phyloP scores from a whole-genome alignment of 768 basidiomycete genomes.

The Lyophyllum semitale region DNA sequence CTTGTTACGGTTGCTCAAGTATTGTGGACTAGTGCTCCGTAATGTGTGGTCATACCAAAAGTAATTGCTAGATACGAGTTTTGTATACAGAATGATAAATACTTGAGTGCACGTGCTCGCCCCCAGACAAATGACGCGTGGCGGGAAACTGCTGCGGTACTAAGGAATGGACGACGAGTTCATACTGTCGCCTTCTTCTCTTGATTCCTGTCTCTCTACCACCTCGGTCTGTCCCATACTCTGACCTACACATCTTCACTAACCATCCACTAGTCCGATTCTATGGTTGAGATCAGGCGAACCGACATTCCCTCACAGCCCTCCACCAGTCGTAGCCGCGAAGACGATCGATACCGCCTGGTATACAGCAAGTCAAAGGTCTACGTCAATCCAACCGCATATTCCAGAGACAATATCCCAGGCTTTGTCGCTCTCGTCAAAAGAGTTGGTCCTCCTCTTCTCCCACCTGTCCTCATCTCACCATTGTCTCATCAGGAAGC shows the following conservation, averaged over 20 bases:
- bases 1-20: neutral
- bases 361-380: conserved; percentile 94
- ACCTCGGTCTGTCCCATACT: conserved; percentile 40
- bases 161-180: conserved; percentile 18
- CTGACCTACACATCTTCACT: neutral
- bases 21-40: conserved; percentile 71
- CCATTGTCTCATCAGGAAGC: conserved; percentile 55
- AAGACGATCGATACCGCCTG: conserved; percentile 71
- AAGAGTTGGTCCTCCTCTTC: conserved; percentile 53
- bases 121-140: conserved; percentile 7
- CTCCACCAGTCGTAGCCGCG: conserved; percentile 20
- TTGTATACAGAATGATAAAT: conserved; percentile 6
- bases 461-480: neutral
- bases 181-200: conserved; percentile 31
- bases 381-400: conserved; percentile 92
- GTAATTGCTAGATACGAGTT: conserved; percentile 45
- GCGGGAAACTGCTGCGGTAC: conserved; percentile 12
- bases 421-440: conserved; percentile 94
- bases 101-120: conserved; percentile 4
- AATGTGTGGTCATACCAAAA: conserved; percentile 97
- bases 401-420: conserved; percentile 89
- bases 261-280: conserved; percentile 40
- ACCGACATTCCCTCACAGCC: conserved; percentile 27
- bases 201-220: conserved; percentile 48
- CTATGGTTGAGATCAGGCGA: conserved; percentile 79